A percentile compares a stretch with the other conserved stretches of the same genome.
These are phyloP conservation scores for Melampsora larici-populina DNA, from an alignment of 1,284 basidiomycete genomes.

Conservation along the genomic window DNA sequence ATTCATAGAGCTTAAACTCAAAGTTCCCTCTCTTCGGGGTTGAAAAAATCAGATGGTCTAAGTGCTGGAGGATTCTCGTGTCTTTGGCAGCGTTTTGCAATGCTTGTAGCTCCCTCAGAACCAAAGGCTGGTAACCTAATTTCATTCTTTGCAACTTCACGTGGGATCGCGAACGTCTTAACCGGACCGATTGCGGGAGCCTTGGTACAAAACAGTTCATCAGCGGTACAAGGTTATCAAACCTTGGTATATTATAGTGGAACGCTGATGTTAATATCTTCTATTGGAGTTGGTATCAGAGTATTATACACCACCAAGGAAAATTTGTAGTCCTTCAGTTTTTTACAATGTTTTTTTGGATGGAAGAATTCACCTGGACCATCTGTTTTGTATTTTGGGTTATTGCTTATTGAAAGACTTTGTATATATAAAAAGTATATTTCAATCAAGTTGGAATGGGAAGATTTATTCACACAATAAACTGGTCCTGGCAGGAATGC, in stretches of 20 bases:
- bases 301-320: background rate
- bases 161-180: constrained; percentile 27
- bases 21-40: background rate
- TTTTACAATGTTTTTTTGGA: too few relatives aligned
- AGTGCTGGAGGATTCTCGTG: constrained; percentile 40
- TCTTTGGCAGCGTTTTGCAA: constrained; percentile 34
- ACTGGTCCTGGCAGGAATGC: too few relatives aligned
- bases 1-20: background rate
- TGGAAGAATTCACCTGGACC: too few relatives aligned
- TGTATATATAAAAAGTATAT: too few relatives aligned
- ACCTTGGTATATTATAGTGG: constrained; percentile 38
- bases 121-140: constrained; percentile 27
- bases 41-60: constrained; percentile 25
- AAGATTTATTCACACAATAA: too few relatives aligned
- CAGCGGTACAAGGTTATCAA: constrained; percentile 11
- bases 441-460: too few relatives aligned
- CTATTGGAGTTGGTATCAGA: constrained; percentile 13
- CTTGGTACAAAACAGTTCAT: constrained; percentile 15
- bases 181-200: constrained; percentile 35
- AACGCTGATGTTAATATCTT: constrained; percentile 25
- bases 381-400: too few relatives aligned
- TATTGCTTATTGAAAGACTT: too few relatives aligned
- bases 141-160: constrained; percentile 19
- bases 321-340: background rate
- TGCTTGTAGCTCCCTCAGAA: constrained; percentile 30